Percentiles rank a stretch among this genome's conserved stretches.
Evolutionary conservation across 169 alveolate genomes (phyloP).

Genomic region (Blepharisma undulans): DNA sequence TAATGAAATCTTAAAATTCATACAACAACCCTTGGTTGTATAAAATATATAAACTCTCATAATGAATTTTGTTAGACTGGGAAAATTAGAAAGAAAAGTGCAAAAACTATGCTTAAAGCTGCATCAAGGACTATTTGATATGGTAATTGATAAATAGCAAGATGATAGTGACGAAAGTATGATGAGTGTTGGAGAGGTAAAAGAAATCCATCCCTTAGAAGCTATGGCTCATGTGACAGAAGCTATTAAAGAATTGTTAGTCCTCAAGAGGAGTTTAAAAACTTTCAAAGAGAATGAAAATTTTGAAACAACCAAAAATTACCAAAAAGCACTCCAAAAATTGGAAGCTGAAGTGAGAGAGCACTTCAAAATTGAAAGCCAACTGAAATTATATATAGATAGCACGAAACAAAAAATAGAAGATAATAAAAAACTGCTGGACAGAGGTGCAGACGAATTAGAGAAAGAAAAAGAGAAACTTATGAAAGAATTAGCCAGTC

Average conservation of each 20-base stretch:
- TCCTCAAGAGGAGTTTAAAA: neutral
- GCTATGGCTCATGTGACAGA: conserved; percentile 36
- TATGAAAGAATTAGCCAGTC: neutral
- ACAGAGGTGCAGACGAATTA: neutral
- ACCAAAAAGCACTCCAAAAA: conserved; percentile 33
- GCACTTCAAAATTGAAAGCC: conserved; percentile 30
- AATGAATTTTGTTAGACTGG: neutral
- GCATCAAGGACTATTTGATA: neutral
- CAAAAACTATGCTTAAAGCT: neutral
- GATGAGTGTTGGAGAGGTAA: conserved; percentile 23
- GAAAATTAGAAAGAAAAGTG: neutral
- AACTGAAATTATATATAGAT: conserved; percentile 25
- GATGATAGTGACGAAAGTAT: conserved; percentile 35
- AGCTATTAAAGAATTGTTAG: conserved; percentile 36
- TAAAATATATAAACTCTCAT: neutral
- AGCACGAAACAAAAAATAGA: neutral
- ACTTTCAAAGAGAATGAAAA: neutral
- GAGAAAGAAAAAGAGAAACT: conserved; percentile 9
- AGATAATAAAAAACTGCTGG: neutral
- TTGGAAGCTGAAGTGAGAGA: conserved; percentile 36
- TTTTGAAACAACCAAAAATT: neutral
- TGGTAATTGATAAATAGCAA: neutral
- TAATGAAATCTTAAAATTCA: neutral
- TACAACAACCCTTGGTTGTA: neutral
- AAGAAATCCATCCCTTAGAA: conserved; percentile 11